Percentiles rank a stretch among this genome's conserved stretches.
phyloP scores from a whole-genome alignment of 768 basidiomycete genomes.

The Erythrobasidium yunnanense region DNA sequence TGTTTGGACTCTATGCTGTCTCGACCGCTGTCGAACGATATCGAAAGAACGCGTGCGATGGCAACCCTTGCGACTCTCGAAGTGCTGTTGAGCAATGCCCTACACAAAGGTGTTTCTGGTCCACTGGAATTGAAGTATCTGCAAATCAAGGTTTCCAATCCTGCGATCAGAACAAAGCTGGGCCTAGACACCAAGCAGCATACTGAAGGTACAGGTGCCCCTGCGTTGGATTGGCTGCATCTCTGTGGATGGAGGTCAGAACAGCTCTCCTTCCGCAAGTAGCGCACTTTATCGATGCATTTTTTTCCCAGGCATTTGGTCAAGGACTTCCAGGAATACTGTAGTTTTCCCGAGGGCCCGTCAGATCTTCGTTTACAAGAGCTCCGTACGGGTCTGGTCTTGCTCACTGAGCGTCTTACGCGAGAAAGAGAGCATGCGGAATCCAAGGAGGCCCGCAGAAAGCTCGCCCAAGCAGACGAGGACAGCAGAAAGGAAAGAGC shows the following conservation, averaged over 20 bases:
- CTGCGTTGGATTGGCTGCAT: slow-evolving; percentile 2
- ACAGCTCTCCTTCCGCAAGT: background rate
- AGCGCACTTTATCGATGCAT: background rate
- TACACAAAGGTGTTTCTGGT: background rate
- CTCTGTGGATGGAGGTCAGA: slow-evolving; percentile 16
- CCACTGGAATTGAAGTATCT: slow-evolving; percentile 1
- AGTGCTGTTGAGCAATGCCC: slow-evolving; percentile 5
- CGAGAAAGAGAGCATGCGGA: no score
- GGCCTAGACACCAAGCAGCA: background rate
- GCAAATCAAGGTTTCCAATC: slow-evolving; percentile 17
- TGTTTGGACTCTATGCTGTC: slow-evolving; percentile 3
- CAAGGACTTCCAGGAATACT: background rate
- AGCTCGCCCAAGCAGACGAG: no score
- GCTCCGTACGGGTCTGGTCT: background rate
- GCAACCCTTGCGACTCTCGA: background rate
- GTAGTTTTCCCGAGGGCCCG: background rate
- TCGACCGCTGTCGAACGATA: background rate
- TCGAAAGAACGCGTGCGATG: background rate
- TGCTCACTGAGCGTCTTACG: background rate
- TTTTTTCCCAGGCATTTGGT: background rate
- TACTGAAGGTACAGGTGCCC: background rate
- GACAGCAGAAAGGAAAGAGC: no score
- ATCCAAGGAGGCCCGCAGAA: no score
- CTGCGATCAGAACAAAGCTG: slow-evolving; percentile 13
- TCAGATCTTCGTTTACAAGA: background rate